Percentiles rank a stretch among this genome's conserved stretches.
These are phyloP conservation scores for Flammula alnicola DNA, from an alignment of 1,284 basidiomycete genomes.

Conservation along the genomic window DNA sequence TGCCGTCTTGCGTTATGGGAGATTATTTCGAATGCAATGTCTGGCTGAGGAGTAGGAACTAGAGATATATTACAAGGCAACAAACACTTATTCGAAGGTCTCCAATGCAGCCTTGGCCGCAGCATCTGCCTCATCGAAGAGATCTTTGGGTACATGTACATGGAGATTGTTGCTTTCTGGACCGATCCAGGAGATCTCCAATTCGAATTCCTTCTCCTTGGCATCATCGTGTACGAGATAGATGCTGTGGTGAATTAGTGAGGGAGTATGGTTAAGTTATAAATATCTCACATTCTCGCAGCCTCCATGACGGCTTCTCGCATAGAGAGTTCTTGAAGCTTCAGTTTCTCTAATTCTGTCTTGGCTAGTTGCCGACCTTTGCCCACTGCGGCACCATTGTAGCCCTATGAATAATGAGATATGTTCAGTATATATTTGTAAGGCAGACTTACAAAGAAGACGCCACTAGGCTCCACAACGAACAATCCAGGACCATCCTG, in stretches of 20 bases:
- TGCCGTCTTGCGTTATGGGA: conserved; percentile 13
- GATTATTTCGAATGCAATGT: not conserved
- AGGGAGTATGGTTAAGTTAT: conserved; percentile 1
- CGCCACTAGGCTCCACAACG: conserved; percentile 95
- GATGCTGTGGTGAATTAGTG: conserved; percentile 62
- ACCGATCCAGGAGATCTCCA: conserved; percentile 97
- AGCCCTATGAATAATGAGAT: conserved; percentile 62
- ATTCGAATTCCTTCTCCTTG: conserved; percentile 98
- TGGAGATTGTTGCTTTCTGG: conserved; percentile 85
- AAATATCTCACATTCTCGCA: conserved; percentile 84
- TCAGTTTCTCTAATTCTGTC: conserved; percentile 97
- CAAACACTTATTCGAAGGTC: conserved; percentile 73
- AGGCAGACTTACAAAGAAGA: conserved; percentile 74
- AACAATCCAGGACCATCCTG: conserved; percentile 88
- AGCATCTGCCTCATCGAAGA: conserved; percentile 85
- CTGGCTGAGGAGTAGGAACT: not conserved
- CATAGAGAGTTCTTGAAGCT: conserved; percentile 77
- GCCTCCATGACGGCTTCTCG: conserved; percentile 91
- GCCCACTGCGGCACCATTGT: conserved; percentile 92
- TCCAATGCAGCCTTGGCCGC: conserved; percentile 91
- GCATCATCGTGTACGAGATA: conserved; percentile 97
- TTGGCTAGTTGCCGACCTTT: conserved; percentile 98
- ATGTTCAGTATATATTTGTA: not conserved
- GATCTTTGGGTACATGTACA: conserved; percentile 81
- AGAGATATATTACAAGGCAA: conserved; percentile 25